Conservation (phyloP, 768 basidiomycete species). For the Myochromella boudieri region DNA sequence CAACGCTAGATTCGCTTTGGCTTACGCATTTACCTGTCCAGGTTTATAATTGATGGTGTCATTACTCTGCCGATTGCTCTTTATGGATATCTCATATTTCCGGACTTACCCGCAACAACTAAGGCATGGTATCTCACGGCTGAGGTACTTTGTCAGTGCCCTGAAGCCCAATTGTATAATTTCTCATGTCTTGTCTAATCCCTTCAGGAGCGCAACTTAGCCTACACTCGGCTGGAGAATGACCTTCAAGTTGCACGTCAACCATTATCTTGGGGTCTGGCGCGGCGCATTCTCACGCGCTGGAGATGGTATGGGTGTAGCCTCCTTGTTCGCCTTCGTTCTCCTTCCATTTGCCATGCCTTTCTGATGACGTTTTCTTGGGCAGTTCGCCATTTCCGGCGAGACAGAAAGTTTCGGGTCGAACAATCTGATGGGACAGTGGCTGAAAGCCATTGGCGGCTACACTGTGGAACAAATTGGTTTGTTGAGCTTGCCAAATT, state of each 20-base stretch:
- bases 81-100: conserved; percentile 73
- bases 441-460: conserved; percentile 60
- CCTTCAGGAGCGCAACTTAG: conserved; percentile 54
- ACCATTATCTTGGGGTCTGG: conserved; percentile 46
- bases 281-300: conserved; percentile 48
- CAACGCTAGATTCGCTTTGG: not conserved
- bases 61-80: conserved; percentile 71
- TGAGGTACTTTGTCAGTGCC: conserved; percentile 37
- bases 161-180: conserved; percentile 5
- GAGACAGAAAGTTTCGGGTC: conserved; percentile 69
- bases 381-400: conserved; percentile 62
- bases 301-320: conserved; percentile 75
- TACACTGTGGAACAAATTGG: conserved; percentile 66
- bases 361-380: not conserved
- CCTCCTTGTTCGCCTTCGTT: conserved; percentile 43
- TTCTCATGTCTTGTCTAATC: conserved; percentile 1
- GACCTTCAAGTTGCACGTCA: conserved; percentile 40
- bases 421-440: conserved; percentile 75
- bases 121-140: conserved; percentile 61
- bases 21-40: conserved; percentile 25
- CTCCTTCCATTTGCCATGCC: not conserved
- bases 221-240: conserved; percentile 45
- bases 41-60: conserved; percentile 69
- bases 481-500: conserved; percentile 19
- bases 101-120: conserved; percentile 66